A percentile compares a stretch with the other conserved stretches of the same genome.
These are phyloP conservation scores for Neurospora pannonica DNA, from an alignment of 495 filamentous ascomycete genomes.

Conservation along the genomic window DNA sequence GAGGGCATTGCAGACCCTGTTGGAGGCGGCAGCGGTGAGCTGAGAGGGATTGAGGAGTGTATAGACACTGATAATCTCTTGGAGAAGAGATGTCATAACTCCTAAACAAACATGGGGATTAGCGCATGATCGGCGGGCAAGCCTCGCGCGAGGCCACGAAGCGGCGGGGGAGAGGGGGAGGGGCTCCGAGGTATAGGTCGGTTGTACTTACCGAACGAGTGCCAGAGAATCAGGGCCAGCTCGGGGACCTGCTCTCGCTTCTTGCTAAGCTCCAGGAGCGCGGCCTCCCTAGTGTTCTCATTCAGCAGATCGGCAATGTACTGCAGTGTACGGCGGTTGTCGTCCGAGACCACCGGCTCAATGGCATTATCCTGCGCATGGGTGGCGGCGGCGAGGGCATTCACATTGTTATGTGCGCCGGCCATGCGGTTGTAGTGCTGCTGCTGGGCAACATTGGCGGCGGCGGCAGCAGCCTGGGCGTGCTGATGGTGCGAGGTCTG, in stretches of 20 bases:
- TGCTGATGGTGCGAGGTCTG: conserved; percentile 58
- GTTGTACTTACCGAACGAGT: conserved; percentile 76
- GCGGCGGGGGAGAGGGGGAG: conserved; percentile 1
- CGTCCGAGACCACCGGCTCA: conserved; percentile 58
- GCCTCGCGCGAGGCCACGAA: conserved; percentile 7
- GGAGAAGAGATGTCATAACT: conserved; percentile 94
- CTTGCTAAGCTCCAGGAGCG: conserved; percentile 94
- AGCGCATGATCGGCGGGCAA: conserved; percentile 3
- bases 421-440: conserved; percentile 69
- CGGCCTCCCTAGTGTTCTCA: conserved; percentile 75
- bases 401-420: conserved; percentile 46
- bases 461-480: conserved; percentile 52
- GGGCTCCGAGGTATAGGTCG: background rate
- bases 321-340: conserved; percentile 81
- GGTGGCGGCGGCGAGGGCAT: conserved; percentile 34
- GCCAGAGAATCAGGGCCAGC: conserved; percentile 93
- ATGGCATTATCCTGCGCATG: conserved; percentile 50
- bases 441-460: conserved; percentile 62
- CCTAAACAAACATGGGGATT: conserved; percentile 40
- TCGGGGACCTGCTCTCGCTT: conserved; percentile 98
- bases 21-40: conserved; percentile 90
- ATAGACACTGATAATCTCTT: conserved; percentile 99
- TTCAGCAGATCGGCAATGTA: conserved; percentile 92
- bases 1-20: conserved; percentile 95
- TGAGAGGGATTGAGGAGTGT: conserved; percentile 93